Conservation (phyloP, 768 basidiomycete genomes). For the Psilocybe cyanescens region DNA sequence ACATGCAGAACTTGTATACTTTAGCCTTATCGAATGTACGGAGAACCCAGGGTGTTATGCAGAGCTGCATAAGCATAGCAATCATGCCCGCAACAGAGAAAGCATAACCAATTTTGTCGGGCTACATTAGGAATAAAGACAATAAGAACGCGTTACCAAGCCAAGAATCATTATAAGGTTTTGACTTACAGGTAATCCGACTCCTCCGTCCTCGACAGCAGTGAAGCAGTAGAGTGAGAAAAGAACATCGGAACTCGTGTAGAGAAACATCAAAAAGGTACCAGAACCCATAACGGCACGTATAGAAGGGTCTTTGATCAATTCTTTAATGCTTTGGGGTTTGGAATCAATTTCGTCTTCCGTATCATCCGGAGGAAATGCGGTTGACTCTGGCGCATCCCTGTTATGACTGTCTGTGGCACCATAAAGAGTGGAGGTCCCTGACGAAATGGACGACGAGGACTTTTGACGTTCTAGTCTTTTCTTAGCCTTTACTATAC, state of each 20-base stretch:
- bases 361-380: background rate
- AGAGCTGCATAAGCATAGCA: constrained; percentile 9
- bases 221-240: constrained; percentile 8
- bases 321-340: background rate
- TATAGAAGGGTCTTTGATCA: constrained; percentile 4
- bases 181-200: constrained; percentile 5
- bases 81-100: constrained; percentile 7
- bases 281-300: constrained; percentile 6
- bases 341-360: background rate
- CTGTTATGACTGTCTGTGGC: background rate
- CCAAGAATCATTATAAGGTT: too few species aligned
- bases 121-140: background rate
- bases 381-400: background rate
- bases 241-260: constrained; percentile 7
- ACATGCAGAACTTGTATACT: constrained; percentile 10
- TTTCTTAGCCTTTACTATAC: background rate
- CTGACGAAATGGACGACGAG: background rate
- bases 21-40: constrained; percentile 6
- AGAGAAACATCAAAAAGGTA: constrained; percentile 7
- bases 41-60: constrained; percentile 10
- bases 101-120: constrained; percentile 8
- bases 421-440: background rate
- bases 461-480: background rate
- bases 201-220: constrained; percentile 6
- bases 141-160: background rate